Evolutionary conservation across 371 early-diverging fungal species (phyloP).

Genomic region (Saksenaea vasiformis): DNA sequence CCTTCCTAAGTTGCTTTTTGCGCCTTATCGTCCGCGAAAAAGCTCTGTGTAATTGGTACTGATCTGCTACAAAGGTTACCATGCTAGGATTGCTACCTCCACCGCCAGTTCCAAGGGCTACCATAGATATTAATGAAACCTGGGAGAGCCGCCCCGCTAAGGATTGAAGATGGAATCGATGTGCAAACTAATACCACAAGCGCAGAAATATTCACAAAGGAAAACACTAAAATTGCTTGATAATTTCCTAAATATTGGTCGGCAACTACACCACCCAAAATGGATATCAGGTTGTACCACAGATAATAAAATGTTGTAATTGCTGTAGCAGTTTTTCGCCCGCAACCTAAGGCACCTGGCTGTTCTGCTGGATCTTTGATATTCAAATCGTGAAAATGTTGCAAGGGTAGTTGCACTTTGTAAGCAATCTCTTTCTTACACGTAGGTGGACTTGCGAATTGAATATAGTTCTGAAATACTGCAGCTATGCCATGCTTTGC

Average conservation of each 20-base stretch:
- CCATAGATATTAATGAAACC: constrained; percentile 55
- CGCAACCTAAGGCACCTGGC: constrained; percentile 20
- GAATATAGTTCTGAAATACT: constrained; percentile 7
- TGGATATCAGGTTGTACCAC: constrained; percentile 68
- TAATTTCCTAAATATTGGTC: constrained; percentile 76
- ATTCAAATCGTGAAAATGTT: background rate
- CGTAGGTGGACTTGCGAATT: background rate
- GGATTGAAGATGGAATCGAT: constrained; percentile 45
- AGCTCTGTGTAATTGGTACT: background rate
- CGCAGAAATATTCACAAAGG: constrained; percentile 61
- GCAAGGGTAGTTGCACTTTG: too few relatives aligned
- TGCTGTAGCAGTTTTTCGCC: constrained; percentile 53
- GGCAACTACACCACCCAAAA: constrained; percentile 72
- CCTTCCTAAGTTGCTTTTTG: background rate
- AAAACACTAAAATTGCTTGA: constrained; percentile 67
- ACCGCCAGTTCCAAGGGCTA: constrained; percentile 54
- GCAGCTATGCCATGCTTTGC: background rate
- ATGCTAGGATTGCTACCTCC: constrained; percentile 22
- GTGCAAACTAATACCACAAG: constrained; percentile 54
- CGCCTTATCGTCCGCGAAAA: background rate
- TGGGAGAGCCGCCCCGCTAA: constrained; percentile 48
- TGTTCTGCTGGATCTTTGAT: constrained; percentile 16
- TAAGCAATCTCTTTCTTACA: background rate
- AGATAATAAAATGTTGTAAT: constrained; percentile 67
- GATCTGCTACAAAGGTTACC: constrained; percentile 11